A percentile compares a stretch with the other conserved stretches of the same genome.
Conservation (phyloP, 768 basidiomycete species). For the Hygrophorus pudorinus region DNA sequence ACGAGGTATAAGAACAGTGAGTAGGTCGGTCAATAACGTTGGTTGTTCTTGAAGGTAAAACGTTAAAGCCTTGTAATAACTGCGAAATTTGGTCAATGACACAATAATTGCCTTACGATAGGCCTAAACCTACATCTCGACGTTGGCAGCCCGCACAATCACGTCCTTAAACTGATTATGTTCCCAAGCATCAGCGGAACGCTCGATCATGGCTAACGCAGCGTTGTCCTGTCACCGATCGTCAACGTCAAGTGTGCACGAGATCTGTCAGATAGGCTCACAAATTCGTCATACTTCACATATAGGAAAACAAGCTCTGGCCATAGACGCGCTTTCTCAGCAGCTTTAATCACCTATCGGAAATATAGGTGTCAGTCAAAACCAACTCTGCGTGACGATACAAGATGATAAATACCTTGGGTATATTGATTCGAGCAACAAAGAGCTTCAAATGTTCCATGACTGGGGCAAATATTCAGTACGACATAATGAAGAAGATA, state of each 20-base stretch:
- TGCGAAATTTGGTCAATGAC: slow-evolving; percentile 16
- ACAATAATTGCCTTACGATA: slow-evolving; percentile 2
- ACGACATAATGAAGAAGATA: slow-evolving; percentile 1
- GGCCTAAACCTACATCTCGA: slow-evolving; percentile 69
- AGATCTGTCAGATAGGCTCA: slow-evolving; percentile 24
- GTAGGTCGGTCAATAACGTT: slow-evolving; percentile 82
- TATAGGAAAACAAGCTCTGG: slow-evolving; percentile 97
- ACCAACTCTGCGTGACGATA: too few species aligned
- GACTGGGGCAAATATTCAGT: slow-evolving; percentile 36
- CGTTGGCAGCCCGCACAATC: slow-evolving; percentile 90
- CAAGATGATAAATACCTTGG: slow-evolving; percentile 52
- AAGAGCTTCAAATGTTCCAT: slow-evolving; percentile 99
- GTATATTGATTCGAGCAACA: slow-evolving; percentile 93
- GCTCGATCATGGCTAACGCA: slow-evolving; percentile 96
- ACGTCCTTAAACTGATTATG: slow-evolving; percentile 99
- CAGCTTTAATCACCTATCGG: slow-evolving; percentile 76
- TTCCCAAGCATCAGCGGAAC: slow-evolving; percentile 97
- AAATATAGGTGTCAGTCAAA: too few species aligned
- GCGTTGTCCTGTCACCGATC: slow-evolving; percentile 69
- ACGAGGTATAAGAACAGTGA: slow-evolving; percentile 86
- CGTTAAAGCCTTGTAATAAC: slow-evolving; percentile 90
- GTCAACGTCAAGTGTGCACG: slow-evolving; percentile 1
- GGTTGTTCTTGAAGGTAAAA: slow-evolving; percentile 96
- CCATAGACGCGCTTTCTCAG: slow-evolving; percentile 97
- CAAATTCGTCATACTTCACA: slow-evolving; percentile 96